Evolutionary conservation across 768 basidiomycete genomes (phyloP).

Genomic region (Agaricus sinodeliciosus): DNA sequence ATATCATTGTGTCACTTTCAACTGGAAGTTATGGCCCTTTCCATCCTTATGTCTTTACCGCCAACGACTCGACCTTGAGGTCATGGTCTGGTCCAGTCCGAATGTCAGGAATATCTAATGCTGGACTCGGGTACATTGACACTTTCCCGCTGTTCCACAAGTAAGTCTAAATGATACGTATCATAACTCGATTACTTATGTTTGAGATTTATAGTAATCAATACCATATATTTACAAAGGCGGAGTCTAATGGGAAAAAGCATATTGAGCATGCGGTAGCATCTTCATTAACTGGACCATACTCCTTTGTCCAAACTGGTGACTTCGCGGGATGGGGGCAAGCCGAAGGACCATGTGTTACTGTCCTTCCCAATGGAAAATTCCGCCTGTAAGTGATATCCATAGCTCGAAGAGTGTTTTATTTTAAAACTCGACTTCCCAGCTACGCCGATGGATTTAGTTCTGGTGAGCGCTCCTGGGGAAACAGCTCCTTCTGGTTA

Average conservation of each 20-base stretch:
- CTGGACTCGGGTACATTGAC: conserved; percentile 28
- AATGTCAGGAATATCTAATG: conserved; percentile 28
- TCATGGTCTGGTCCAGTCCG: conserved; percentile 25
- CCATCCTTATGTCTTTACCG: conserved; percentile 27
- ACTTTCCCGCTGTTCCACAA: conserved; percentile 28
- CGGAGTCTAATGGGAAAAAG: conserved; percentile 26
- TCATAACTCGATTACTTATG: background rate
- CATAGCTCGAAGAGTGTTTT: background rate
- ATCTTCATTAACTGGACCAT: conserved; percentile 26
- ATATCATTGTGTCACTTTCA: conserved; percentile 27
- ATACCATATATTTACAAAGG: conserved; percentile 29
- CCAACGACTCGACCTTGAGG: conserved; percentile 22
- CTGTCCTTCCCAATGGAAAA: conserved; percentile 23
- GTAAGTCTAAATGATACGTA: conserved; percentile 14
- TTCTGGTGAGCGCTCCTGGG: conserved; percentile 14
- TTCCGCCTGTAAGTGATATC: conserved; percentile 22
- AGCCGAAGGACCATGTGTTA: conserved; percentile 26
- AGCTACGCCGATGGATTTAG: conserved; percentile 27
- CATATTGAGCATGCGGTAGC: conserved; percentile 26
- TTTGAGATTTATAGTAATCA: conserved; percentile 17
- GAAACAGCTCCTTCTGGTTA: background rate
- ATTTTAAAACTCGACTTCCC: background rate
- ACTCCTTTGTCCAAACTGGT: conserved; percentile 26
- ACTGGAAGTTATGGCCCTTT: conserved; percentile 30
- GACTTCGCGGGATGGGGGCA: conserved; percentile 30